Conservation (phyloP, 148 eudicot genomes). For the Linanthus parryae region DNA sequence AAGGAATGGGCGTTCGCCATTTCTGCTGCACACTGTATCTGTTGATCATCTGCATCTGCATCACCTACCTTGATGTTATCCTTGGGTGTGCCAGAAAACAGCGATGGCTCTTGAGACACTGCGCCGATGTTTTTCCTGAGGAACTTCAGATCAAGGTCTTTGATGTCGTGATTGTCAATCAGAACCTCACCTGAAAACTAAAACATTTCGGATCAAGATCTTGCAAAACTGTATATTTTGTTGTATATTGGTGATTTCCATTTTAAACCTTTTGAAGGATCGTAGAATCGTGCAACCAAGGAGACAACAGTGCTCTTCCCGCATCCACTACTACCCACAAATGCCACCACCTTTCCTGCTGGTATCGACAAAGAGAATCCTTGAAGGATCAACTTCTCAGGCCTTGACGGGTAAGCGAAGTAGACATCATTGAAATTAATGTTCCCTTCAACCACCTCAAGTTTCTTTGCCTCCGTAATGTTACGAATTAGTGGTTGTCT, state of each 20-base stretch:
- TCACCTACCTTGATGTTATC: conserved; percentile 40
- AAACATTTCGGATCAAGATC: conserved; percentile 4
- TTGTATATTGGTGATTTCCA: not conserved
- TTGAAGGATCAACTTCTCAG: conserved; percentile 30
- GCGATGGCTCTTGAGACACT: conserved; percentile 53
- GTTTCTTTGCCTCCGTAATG: conserved; percentile 18
- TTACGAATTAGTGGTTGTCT: conserved; percentile 27
- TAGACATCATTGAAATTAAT: conserved; percentile 28
- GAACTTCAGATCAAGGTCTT: conserved; percentile 38
- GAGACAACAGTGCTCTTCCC: conserved; percentile 52
- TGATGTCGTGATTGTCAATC: conserved; percentile 37
- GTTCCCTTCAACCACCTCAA: conserved; percentile 28
- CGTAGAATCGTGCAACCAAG: conserved; percentile 40
- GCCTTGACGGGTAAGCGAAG: conserved; percentile 47
- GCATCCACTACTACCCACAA: conserved; percentile 51
- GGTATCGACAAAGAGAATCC: conserved; percentile 48
- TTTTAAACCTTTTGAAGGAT: conserved; percentile 31
- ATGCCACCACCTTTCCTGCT: conserved; percentile 45
- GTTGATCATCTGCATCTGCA: conserved; percentile 28
- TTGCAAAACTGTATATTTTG: not conserved
- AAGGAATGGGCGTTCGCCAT: conserved; percentile 47
- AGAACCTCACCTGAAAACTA: conserved; percentile 29
- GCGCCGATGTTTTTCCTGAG: conserved; percentile 42
- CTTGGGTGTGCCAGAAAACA: conserved; percentile 41
- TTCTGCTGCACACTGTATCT: conserved; percentile 34